Evolutionary conservation across 768 basidiomycete genomes (phyloP), one percentile per base, ranked within the genome.

Genomic region (Mycena olivaceomarginata): DNA sequence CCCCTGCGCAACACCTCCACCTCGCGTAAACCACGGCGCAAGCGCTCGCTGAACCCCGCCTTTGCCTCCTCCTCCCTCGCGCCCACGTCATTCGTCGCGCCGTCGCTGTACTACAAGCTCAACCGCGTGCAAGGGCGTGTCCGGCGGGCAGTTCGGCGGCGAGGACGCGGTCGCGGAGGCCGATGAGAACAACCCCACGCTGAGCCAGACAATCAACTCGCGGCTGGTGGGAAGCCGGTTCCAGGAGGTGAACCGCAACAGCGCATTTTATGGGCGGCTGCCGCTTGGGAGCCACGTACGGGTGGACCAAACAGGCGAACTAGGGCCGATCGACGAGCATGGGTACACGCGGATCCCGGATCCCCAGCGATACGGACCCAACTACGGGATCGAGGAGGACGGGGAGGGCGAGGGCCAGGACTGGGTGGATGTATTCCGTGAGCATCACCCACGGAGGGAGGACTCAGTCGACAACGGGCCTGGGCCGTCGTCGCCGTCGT

Each of bases 21-120:
- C 11, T 41, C 65, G 18, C 80, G 89, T 82, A 81, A 81, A 63
- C 85, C 84, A 31, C 88, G 90, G 62, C 85, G 88, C 31, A 88
- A 91, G 39, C 89, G 91, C 40, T 88, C 90, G 48, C 82, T 89
- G 59, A 94, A 94, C 79, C 92, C 92, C n/a, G 93, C 93, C 3
- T 91, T 88, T 78, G 93, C 90, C 0, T 88, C 92, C 5, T 93
- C 93, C 8, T 94, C 93, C n/a, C 89, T 93, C 18, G 90, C 94
- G 1, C 95, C 95, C 5, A 93, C 93, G 20, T 94, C 94, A 7
- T 96, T 95, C 80, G 92, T 96, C 11, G 94, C 94, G 6, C 95
- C 95, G 9, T 94, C 93, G 8, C 91, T 93, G 70, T 96, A 94
- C 82, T 96, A 96, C 86, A 93, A 94, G 81, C 89, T 96, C 43